Base-by-base conservation (phyloP, 2,329 filamentous ascomycete species). In the Epichloe sylvatica region DNA sequence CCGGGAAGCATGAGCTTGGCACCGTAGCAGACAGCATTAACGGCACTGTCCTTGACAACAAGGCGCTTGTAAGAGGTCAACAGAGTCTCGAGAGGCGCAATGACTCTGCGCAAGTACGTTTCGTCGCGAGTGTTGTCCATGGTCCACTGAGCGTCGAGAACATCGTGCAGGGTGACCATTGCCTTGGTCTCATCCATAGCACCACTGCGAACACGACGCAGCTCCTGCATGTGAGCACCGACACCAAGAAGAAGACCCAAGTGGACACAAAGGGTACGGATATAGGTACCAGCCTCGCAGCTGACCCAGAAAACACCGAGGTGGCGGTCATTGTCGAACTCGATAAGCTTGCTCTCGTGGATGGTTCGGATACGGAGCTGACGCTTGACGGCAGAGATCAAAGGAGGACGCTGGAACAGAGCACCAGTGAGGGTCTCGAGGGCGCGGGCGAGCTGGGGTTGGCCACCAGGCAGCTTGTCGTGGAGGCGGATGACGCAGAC, bases 1-100 rank as follows among this genome's bases (percentile, higher is more conserved):
- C 92, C 92, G 45, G 92, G 92, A 70, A 97, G 84, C 92, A 97
- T 98, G 56, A 98, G 81, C 76, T 97, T 97, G 45, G 92, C 92
- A 71, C 92, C 92, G 68, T 97, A 97, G 78, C 90, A 96, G 51
- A 98, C 89, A 52, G 92, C 92, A 67, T 96, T 97, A 61, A 98
- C 90, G 21, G 68, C 67, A 56, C 67, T 70, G 57, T 70, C 92
- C 80, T 98, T 98, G 64, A 98, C 90, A 23, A 98, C 90, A 56
- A 98, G 81, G 64, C 92, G 83, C 81, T 97, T 97, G 77, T 97
- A 97, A 49, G 83, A 83, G 39, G 83, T 88, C 59, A 98, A 78
- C 46, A 98, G 81, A 50, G 84, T 91, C 77, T 98, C 92, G 21
- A 98, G 78, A 23, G 92, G 92, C 56, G 84, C 78, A 67, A 98